A percentile compares a stretch with the other conserved stretches of the same genome.
Evolutionary conservation across 257 asterid genomes (phyloP).

Genomic region (Gentiana dahurica): DNA sequence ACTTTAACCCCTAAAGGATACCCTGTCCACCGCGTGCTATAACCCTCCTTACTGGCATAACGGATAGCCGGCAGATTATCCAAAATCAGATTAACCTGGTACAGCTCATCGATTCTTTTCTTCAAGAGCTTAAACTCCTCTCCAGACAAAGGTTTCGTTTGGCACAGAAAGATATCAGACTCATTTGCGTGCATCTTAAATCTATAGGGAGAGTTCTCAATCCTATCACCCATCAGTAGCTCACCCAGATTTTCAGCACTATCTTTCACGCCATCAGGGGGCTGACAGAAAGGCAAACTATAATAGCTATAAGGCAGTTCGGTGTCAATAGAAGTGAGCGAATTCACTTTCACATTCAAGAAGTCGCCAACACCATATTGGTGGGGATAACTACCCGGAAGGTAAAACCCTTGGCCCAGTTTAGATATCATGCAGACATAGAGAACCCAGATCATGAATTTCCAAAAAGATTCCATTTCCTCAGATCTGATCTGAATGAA

Average conservation of each 20-base stretch:
- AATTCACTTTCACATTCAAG: conserved; percentile 77
- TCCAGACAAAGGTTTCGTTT: conserved; percentile 54
- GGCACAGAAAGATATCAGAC: conserved; percentile 58
- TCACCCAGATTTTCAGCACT: conserved; percentile 90
- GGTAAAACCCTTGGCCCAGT: conserved; percentile 67
- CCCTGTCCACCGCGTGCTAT: conserved; percentile 67
- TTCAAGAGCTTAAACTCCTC: conserved; percentile 65
- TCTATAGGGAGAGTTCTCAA: conserved; percentile 79
- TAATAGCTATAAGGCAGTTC: conserved; percentile 79
- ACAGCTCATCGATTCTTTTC: conserved; percentile 81
- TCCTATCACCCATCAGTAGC: conserved; percentile 92
- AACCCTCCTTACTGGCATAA: conserved; percentile 62
- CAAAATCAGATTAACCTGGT: conserved; percentile 73
- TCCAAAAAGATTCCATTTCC: conserved; percentile 44
- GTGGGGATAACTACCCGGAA: conserved; percentile 89
- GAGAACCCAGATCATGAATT: conserved; percentile 54
- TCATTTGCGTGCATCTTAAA: conserved; percentile 74
- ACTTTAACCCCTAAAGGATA: conserved; percentile 71
- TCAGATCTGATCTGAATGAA: conserved; percentile 36
- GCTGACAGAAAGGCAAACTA: conserved; percentile 69
- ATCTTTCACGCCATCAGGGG: conserved; percentile 70
- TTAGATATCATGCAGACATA: conserved; percentile 25
- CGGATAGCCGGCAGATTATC: conserved; percentile 85
- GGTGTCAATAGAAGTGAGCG: conserved; percentile 79
- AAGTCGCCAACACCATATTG: conserved; percentile 57